Conservation (phyloP, 495 filamentous ascomycete species). For the Podospora fimiseda region DNA sequence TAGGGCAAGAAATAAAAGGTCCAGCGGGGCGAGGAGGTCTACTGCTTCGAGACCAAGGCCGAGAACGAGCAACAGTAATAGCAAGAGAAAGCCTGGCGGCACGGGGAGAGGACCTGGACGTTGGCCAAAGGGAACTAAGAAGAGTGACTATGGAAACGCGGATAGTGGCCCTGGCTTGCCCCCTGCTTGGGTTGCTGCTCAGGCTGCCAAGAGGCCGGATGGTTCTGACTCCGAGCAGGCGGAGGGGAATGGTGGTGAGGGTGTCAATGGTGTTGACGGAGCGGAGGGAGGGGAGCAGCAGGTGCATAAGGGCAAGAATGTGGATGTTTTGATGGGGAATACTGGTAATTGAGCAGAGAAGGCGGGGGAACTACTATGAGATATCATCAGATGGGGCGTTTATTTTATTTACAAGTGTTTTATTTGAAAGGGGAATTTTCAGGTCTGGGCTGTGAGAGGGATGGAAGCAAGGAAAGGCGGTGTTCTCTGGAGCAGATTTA, state of each 20-base stretch:
- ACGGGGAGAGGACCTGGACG: conserved; percentile 46
- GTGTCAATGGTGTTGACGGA: conserved; percentile 31
- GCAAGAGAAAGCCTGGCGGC: conserved; percentile 44
- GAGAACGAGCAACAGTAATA: conserved; percentile 21
- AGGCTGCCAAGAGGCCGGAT: conserved; percentile 15
- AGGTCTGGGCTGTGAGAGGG: no score
- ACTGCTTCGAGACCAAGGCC: conserved; percentile 29
- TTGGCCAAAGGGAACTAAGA: conserved; percentile 52
- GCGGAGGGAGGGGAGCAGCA: conserved; percentile 29
- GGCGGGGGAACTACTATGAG: no score
- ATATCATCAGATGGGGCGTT: background rate
- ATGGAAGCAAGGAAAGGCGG: no score
- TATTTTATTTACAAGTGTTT: no score
- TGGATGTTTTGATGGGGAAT: conserved; percentile 20
- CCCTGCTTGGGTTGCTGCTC: conserved; percentile 38
- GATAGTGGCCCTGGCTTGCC: conserved; percentile 50
- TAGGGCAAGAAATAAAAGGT: conserved; percentile 21
- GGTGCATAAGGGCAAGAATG: conserved; percentile 2
- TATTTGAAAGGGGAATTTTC: no score
- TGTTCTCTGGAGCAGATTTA: no score
- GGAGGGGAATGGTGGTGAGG: conserved; percentile 6
- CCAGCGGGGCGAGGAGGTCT: conserved; percentile 20
- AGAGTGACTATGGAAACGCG: conserved; percentile 51
- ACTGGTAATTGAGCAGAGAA: conserved; percentile 8
- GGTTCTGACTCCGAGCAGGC: background rate